Conservation (phyloP, 148 eudicot species). For the Camellia lanceoleosa region DNA sequence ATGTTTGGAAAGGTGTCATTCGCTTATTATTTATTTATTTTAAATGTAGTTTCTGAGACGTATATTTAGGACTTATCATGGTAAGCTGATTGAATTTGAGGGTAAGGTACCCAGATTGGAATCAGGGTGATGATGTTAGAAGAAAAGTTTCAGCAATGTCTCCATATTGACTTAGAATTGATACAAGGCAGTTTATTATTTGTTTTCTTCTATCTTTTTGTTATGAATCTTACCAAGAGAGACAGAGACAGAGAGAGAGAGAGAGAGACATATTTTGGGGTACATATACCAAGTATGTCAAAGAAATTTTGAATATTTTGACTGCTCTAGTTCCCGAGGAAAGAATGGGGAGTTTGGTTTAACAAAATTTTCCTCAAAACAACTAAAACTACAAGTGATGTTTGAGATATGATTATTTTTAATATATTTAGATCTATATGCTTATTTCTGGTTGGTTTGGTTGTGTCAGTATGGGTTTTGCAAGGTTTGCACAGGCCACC, state of each 20-base stretch:
- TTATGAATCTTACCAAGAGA: background rate
- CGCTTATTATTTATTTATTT: background rate
- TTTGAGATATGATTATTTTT: background rate
- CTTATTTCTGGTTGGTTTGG: background rate
- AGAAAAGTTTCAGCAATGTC: background rate
- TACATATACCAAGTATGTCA: background rate
- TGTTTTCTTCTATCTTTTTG: background rate
- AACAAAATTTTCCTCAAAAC: background rate
- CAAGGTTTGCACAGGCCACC: background rate
- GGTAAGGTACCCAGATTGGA: background rate
- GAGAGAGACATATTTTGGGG: background rate
- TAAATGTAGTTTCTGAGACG: background rate
- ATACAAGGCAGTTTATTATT: background rate
- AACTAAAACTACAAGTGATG: background rate
- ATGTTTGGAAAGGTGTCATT: background rate
- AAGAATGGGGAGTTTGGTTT: background rate
- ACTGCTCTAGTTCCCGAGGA: background rate
- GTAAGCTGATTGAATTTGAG: background rate
- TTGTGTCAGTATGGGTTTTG: background rate
- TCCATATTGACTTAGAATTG: background rate
- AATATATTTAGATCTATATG: background rate
- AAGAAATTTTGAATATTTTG: background rate
- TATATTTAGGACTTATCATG: background rate
- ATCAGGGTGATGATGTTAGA: background rate
- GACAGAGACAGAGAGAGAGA: too few relatives aligned